Base-by-base conservation (phyloP, 345 rosid genomes). In the Populus deltoides region DNA sequence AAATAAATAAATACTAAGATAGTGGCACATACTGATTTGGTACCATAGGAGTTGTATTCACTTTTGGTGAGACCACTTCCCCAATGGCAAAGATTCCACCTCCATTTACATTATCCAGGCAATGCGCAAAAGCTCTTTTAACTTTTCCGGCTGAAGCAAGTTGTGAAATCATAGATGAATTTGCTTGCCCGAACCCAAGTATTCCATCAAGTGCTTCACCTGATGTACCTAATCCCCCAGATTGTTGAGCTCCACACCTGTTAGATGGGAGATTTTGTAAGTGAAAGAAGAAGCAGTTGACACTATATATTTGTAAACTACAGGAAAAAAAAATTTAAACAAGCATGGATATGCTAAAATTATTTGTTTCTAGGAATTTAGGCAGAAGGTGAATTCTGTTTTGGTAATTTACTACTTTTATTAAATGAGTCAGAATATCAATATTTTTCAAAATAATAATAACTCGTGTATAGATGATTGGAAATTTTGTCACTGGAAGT, bases 31-130 rank as follows among this genome's bases (percentile, higher is more conserved):
- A 92, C 97, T 83, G 91, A 85, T 92, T 80, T 38, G 94, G 89
- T 75, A 91, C 86, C 89, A 94, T 74, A 20, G 97, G 90, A 53
- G 97, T 94, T 35, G 94, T 90, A 67, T 80, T 83, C 49, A 90
- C 87, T 78, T 81, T 86, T 27, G 98, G 97, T 68, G 87, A 83
- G 75, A 89, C 92, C 47, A 94, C 87, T 25, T 81, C 88, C 66
- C 98, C 97, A 36, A 93, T 86, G 39, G 94, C 89, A 72, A 94
- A 93, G 65, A 94, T 90, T 73, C 99, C 99, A 51, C 99, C 99
- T 45, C 98, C 99, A 38, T 82, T 70, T 29, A 45, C 38, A 80
- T 83, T 90, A 71, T 95, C 97, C 82, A 95, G 81, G 84, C 99
- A 94, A 85, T 94, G 99, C 4, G 96, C 86, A 82, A 93, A 94